Conservation (phyloP, 2,329 filamentous ascomycete species). For the Coniochaeta sp. region DNA sequence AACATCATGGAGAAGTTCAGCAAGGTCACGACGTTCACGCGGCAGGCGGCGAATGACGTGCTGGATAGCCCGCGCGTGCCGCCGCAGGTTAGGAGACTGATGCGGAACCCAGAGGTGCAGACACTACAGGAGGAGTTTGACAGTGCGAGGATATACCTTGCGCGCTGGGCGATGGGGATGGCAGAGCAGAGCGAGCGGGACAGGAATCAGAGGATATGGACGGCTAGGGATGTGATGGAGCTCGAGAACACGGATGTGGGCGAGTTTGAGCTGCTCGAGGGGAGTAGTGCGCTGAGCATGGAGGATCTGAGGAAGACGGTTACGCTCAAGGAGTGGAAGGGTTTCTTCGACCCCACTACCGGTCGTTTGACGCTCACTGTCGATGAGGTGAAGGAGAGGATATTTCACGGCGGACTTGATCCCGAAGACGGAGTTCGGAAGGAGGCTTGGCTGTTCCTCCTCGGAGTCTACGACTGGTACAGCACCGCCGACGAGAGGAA, state of each 20-base stretch:
- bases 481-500: constrained; percentile 80
- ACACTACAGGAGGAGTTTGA: constrained; percentile 96
- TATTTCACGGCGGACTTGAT: constrained; percentile 91
- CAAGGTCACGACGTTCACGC: constrained; percentile 93
- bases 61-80: constrained; percentile 87
- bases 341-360: constrained; percentile 71
- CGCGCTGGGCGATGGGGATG: constrained; percentile 97
- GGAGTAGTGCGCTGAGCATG: constrained; percentile 64
- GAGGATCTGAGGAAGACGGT: constrained; percentile 73
- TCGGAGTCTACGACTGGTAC: constrained; percentile 91
- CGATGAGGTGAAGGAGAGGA: constrained; percentile 93
- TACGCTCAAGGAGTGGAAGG: constrained; percentile 80
- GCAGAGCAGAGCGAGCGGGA: constrained; percentile 94
- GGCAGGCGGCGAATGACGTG: constrained; percentile 84
- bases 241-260: constrained; percentile 93
- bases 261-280: constrained; percentile 90
- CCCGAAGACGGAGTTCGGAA: constrained; percentile 87
- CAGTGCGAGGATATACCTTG: constrained; percentile 87
- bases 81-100: constrained; percentile 74
- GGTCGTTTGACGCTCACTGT: constrained; percentile 73
- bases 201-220: constrained; percentile 81
- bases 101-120: constrained; percentile 90
- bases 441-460: constrained; percentile 90
- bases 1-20: constrained; percentile 94
- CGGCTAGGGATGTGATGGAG: constrained; percentile 83